Evolutionary conservation across 768 basidiomycete genomes (phyloP).

Genomic region (Calocera cornea): DNA sequence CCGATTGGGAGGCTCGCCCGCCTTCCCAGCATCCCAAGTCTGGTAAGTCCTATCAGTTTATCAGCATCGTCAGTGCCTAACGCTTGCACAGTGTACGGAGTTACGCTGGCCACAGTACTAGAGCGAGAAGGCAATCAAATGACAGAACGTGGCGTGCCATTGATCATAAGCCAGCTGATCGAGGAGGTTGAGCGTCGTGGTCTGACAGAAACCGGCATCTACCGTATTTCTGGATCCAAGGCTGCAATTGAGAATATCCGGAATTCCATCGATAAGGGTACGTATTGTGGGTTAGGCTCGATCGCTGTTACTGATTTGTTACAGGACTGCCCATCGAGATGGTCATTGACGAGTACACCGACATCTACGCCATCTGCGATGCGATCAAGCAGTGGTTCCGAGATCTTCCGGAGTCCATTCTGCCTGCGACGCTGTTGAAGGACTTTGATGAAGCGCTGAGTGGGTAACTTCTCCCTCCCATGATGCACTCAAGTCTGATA

Average conservation of each 20-base stretch:
- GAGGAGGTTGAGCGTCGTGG: constrained; percentile 61
- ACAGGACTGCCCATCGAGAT: constrained; percentile 11
- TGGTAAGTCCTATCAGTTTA: background rate
- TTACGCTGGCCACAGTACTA: background rate
- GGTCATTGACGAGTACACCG: constrained; percentile 37
- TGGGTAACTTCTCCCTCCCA: constrained; percentile 28
- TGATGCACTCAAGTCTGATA: background rate
- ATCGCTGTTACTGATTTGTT: constrained; percentile 42
- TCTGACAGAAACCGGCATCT: constrained; percentile 69
- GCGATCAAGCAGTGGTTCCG: constrained; percentile 79
- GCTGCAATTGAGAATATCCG: constrained; percentile 55
- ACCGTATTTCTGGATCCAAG: constrained; percentile 69
- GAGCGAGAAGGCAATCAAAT: background rate
- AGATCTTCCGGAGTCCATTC: constrained; percentile 62
- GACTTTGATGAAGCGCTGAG: constrained; percentile 59
- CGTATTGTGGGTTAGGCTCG: constrained; percentile 6
- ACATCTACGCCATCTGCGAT: constrained; percentile 74
- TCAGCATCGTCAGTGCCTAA: background rate
- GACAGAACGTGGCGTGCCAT: background rate
- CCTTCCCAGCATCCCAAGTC: constrained; percentile 1
- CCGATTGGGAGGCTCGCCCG: background rate
- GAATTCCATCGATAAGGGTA: constrained; percentile 63
- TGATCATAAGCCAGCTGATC: constrained; percentile 20
- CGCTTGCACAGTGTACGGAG: background rate
- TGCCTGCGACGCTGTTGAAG: constrained; percentile 54